Conservation (phyloP, 2,329 filamentous ascomycete genomes). For the Coniochaeta sp. region DNA sequence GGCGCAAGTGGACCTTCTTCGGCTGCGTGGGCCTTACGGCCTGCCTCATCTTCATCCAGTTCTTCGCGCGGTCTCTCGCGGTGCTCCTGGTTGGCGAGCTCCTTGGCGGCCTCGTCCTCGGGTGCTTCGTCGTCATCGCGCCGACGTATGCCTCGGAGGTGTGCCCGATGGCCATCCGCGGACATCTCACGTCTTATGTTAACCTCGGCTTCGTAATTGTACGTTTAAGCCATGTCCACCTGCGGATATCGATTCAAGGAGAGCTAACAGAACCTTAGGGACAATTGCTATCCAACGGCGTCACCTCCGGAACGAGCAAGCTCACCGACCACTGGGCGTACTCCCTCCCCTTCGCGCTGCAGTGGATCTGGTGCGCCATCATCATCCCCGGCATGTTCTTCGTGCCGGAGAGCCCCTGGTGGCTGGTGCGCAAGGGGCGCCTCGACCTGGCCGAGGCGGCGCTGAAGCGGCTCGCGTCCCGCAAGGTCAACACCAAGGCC, state of each 20-base stretch:
- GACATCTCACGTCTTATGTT: conserved; percentile 50
- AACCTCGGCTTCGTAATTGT: conserved; percentile 54
- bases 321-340: conserved; percentile 40
- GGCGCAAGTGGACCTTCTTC: conserved; percentile 36
- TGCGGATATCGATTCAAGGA: not conserved
- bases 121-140: conserved; percentile 51
- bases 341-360: conserved; percentile 38
- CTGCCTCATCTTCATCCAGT: conserved; percentile 53
- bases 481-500: conserved; percentile 37
- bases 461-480: conserved; percentile 35
- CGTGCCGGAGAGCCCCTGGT: conserved; percentile 43
- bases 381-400: conserved; percentile 37
- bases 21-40: conserved; percentile 37
- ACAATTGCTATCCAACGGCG: conserved; percentile 45
- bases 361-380: conserved; percentile 42
- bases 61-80: conserved; percentile 49
- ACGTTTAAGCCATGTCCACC: not conserved
- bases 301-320: conserved; percentile 33
- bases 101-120: conserved; percentile 53
- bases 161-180: conserved; percentile 49
- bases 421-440: conserved; percentile 36
- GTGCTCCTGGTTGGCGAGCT: conserved; percentile 55
- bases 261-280: conserved; percentile 21
- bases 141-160: conserved; percentile 56
- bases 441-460: conserved; percentile 31